These are phyloP conservation scores for Fusarium sp. DNA, from an alignment of 2,329 filamentous ascomycete species.

Conservation along the genomic window DNA sequence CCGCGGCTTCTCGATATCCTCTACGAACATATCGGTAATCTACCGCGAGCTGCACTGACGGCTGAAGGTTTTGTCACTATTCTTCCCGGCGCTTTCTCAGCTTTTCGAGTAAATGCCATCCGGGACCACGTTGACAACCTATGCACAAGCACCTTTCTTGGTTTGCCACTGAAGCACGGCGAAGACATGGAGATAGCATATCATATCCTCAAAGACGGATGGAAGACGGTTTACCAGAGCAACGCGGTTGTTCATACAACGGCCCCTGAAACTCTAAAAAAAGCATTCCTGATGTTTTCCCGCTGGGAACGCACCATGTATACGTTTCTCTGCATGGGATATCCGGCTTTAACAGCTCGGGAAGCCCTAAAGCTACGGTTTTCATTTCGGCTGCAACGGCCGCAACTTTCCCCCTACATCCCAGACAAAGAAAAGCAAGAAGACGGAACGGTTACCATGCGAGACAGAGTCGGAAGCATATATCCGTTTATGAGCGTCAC, in stretches of 20 bases:
- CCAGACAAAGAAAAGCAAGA: constrained; percentile 2
- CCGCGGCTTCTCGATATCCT: constrained; percentile 10
- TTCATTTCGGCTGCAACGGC: neutral
- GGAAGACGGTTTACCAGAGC: constrained; percentile 10
- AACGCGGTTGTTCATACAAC: constrained; percentile 10
- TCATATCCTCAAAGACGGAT: constrained; percentile 3
- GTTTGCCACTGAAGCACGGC: constrained; percentile 1
- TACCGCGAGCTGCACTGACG: constrained; percentile 4
- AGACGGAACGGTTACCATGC: neutral
- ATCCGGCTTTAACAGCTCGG: constrained; percentile 5
- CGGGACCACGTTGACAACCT: constrained; percentile 1
- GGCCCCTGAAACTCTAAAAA: constrained; percentile 1
- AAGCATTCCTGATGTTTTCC: constrained; percentile 10
- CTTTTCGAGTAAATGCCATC: constrained; percentile 8
- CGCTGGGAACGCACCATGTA: constrained; percentile 10
- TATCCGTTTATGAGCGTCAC: constrained; percentile 2
- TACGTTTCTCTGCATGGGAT: constrained; percentile 8
- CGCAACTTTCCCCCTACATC: neutral
- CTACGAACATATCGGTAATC: constrained; percentile 4
- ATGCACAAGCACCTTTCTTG: constrained; percentile 5
- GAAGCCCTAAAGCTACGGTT: neutral
- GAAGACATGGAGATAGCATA: constrained; percentile 11
- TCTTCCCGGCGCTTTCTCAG: constrained; percentile 12
- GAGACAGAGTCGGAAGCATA: constrained; percentile 5
- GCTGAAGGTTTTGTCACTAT: constrained; percentile 7